These are phyloP conservation scores for Detonula confervacea DNA, from an alignment of 352 stramenopile genomes.

Conservation along the genomic window DNA sequence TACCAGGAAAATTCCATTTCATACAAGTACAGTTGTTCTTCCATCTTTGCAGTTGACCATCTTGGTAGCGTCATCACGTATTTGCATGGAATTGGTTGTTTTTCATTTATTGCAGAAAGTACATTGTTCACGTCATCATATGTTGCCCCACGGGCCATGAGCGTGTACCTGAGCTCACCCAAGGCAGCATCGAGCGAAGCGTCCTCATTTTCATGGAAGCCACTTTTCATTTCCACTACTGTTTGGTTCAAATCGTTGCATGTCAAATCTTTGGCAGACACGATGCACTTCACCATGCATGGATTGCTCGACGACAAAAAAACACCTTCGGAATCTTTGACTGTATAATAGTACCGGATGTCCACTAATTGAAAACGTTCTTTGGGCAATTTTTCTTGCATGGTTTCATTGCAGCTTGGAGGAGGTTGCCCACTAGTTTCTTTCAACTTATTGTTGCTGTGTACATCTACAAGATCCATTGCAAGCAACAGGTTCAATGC, in stretches of 20 bases:
- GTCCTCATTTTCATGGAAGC: conserved; percentile 1
- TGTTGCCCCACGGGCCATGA: conserved; percentile 5
- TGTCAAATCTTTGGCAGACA: conserved; percentile 3
- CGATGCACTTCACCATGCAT: conserved; percentile 22
- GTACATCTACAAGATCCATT: conserved; percentile 26
- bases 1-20: conserved; percentile 42
- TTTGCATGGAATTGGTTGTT: conserved; percentile 1
- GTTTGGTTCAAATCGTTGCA: conserved; percentile 1
- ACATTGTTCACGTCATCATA: conserved; percentile 1
- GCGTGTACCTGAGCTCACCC: conserved; percentile 1
- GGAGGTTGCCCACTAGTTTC: too few species aligned
- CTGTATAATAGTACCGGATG: conserved; percentile 21
- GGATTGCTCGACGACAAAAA: conserved; percentile 41
- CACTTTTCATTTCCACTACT: conserved; percentile 12
- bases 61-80: conserved; percentile 26
- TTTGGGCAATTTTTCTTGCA: conserved; percentile 2
- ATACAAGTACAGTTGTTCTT: conserved; percentile 35
- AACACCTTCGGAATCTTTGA: conserved; percentile 14
- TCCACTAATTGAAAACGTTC: conserved; percentile 22
- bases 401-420: background rate
- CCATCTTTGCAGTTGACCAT: conserved; percentile 35
- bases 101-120: conserved; percentile 16
- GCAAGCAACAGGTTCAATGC: conserved; percentile 42
- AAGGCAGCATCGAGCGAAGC: conserved; percentile 24
- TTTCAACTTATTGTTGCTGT: too few species aligned